Base-by-base conservation (phyloP, 139 green algal genomes). In the Picocystis salinarum region DNA sequence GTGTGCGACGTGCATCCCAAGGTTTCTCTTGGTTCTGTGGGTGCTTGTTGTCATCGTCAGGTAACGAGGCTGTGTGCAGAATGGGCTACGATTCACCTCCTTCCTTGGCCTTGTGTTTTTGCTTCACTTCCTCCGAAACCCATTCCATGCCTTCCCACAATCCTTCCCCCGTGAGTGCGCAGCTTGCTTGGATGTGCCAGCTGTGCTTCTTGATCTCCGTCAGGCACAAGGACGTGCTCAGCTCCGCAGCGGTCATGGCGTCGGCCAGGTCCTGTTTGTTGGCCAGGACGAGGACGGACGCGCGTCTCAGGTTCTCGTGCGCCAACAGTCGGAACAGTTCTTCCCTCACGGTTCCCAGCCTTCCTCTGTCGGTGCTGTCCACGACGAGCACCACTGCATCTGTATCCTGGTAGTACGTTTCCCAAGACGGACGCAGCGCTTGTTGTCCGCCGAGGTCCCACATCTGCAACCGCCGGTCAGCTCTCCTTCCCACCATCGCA, bases 381-480 rank as follows among this genome's bases (percentile, higher is more conserved):
- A 92, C 67, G 19, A 84, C 67, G n/a, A 77, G 34, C 5, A 77
- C 68, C 2, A 93, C 57, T 3, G 80, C 83, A 50, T 94, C 63
- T 11, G 77, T 78, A 33, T 48, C 47, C 22, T 74, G 68, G 55
- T 84, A 91, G 55, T 94, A 94, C 3, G 71, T 80, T 6, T 60
- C 61, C 83, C 83, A 94, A 9, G 74, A 82, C 5, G 80, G 70
- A 9, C 83, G 54, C 48, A 94, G 42, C 28, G 68, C 79, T 30
- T 79, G 70, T 56, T 94, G 83, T 13, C 83, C 83, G 0, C 82
- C 83, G 18, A 94, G 55, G 34, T 90, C 77, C 76, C 74, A 88
- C 19, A 85, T 61, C 59, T 69, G 41, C 46, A 20, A 11, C 10
- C 24, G 27, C 22, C 23, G 12, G 46, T 17, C 24, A 49, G 13